Evolutionary conservation across 2,329 filamentous ascomycete species (phyloP).

Genomic region (Microdochium trichocladiopsis): DNA sequence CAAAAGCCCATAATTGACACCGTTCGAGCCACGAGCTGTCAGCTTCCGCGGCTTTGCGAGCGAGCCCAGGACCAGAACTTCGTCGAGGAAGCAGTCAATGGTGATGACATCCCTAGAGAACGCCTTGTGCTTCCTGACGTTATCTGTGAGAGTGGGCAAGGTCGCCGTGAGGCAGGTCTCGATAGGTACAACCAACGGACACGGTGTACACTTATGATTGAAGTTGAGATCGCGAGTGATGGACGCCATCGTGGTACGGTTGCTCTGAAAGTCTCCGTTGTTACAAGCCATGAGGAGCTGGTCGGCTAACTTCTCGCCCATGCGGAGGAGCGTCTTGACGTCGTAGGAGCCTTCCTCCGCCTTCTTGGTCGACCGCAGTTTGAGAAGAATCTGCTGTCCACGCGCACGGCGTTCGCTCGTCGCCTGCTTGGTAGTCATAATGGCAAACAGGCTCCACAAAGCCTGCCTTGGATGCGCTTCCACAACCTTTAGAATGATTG

Average conservation of each 20-base stretch:
- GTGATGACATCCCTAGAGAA: constrained; percentile 84
- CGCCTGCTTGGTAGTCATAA: constrained; percentile 71
- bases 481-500: constrained; percentile 83
- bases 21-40: constrained; percentile 81
- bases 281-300: constrained; percentile 77
- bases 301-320: constrained; percentile 76
- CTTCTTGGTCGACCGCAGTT: constrained; percentile 42
- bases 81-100: constrained; percentile 73
- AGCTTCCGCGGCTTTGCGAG: constrained; percentile 89
- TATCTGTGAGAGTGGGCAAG: constrained; percentile 67
- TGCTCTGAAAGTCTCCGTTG: constrained; percentile 65
- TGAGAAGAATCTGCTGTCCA: constrained; percentile 43
- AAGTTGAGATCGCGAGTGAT: constrained; percentile 74
- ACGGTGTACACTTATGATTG: constrained; percentile 76
- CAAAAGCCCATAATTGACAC: constrained; percentile 78
- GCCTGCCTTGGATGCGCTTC: constrained; percentile 83
- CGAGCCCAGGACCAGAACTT: constrained; percentile 84
- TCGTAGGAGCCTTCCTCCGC: constrained; percentile 47
- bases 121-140: constrained; percentile 70
- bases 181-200: constrained; percentile 79
- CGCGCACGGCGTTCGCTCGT: constrained; percentile 51
- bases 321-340: constrained; percentile 63
- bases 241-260: constrained; percentile 61
- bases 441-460: constrained; percentile 82
- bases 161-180: constrained; percentile 78